Percentiles rank a stretch among this genome's conserved stretches.
Conservation (phyloP, 441 rosid genomes). For the Brassica hybrid region DNA sequence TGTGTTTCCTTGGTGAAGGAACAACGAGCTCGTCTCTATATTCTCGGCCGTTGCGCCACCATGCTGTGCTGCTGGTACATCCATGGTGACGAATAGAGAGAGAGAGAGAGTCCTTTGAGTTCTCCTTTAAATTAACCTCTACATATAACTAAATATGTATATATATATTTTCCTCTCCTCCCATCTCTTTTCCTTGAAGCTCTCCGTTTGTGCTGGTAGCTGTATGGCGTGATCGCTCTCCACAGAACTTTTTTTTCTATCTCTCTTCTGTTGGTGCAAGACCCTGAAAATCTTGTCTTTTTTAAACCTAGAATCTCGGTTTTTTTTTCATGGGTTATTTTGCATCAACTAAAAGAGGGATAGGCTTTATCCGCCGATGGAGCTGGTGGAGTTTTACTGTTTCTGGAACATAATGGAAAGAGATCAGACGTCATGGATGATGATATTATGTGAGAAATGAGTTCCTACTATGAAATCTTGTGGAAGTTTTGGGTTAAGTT, state of each 20-base stretch:
- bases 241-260: conserved; percentile 11
- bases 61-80: conserved; percentile 97
- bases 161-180: background rate
- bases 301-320: conserved; percentile 21
- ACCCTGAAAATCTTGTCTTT: conserved; percentile 26
- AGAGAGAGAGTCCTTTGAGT: background rate
- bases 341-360: conserved; percentile 24
- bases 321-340: conserved; percentile 26
- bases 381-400: conserved; percentile 20
- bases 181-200: conserved; percentile 20
- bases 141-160: conserved; percentile 6
- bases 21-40: conserved; percentile 85
- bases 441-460: conserved; percentile 18
- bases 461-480: conserved; percentile 7
- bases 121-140: conserved; percentile 13
- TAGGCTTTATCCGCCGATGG: conserved; percentile 21
- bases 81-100: conserved; percentile 69
- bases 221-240: conserved; percentile 34
- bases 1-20: conserved; percentile 81
- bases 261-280: conserved; percentile 28
- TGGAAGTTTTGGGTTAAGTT: conserved; percentile 25
- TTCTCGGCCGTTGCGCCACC: conserved; percentile 88
- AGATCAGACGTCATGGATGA: conserved; percentile 18
- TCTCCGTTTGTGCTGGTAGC: conserved; percentile 26
- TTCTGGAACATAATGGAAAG: conserved; percentile 9